phyloP scores from a whole-genome alignment of 129 eudicot species.

The Pulicaria dysenterica region DNA sequence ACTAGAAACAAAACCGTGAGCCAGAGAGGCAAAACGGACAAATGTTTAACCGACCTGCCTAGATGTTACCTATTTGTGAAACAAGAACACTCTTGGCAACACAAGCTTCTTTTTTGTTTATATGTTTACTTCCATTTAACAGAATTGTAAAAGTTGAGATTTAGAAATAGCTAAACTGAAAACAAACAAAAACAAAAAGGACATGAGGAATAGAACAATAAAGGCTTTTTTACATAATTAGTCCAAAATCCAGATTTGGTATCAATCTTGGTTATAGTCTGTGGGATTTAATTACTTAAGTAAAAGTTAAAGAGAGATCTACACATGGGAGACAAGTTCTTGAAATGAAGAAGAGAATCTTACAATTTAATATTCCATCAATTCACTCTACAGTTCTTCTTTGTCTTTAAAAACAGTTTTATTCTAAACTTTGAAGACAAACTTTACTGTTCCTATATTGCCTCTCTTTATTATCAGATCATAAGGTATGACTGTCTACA shows the following conservation, averaged over 20 bases:
- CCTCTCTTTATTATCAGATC: neutral
- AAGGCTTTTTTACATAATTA: slow-evolving; percentile 29
- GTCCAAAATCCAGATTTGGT: slow-evolving; percentile 26
- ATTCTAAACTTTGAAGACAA: slow-evolving; percentile 1
- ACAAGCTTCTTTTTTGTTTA: slow-evolving; percentile 39
- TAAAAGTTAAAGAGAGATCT: slow-evolving; percentile 23
- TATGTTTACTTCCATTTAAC: slow-evolving; percentile 17
- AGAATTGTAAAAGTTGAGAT: slow-evolving; percentile 31
- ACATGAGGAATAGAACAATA: slow-evolving; percentile 20
- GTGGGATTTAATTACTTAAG: slow-evolving; percentile 15
- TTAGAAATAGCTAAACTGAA: slow-evolving; percentile 20
- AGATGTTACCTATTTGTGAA: neutral
- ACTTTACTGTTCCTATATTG: neutral
- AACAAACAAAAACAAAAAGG: slow-evolving; percentile 20
- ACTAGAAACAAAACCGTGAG: no score
- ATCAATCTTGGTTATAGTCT: slow-evolving; percentile 17
- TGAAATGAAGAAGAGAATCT: slow-evolving; percentile 45
- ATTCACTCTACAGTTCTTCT: slow-evolving; percentile 17
- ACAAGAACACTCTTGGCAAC: neutral
- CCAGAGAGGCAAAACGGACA: no score
- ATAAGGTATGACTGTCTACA: neutral
- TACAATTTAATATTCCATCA: slow-evolving; percentile 25
- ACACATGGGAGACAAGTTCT: slow-evolving; percentile 41
- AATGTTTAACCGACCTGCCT: no score
- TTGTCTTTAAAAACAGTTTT: slow-evolving; percentile 14